These are phyloP conservation scores for Neonectria sp. DNA, from an alignment of 2,329 filamentous ascomycete genomes.

Conservation along the genomic window DNA sequence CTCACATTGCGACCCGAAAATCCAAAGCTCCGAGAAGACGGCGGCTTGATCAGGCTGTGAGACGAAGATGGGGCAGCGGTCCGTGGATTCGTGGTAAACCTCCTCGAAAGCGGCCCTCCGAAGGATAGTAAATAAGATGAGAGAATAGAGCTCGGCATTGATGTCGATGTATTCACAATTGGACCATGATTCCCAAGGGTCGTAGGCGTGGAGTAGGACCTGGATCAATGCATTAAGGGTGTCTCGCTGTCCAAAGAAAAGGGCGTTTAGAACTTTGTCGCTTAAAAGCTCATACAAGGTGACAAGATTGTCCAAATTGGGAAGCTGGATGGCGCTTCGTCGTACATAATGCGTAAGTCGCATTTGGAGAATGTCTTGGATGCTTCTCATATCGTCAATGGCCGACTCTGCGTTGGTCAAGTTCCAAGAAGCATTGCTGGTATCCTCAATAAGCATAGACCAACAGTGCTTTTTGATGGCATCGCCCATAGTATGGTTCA, in stretches of 20 bases:
- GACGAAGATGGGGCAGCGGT: slow-evolving; percentile 37
- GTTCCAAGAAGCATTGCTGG: slow-evolving; percentile 29
- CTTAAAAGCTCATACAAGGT: slow-evolving; percentile 12
- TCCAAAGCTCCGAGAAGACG: slow-evolving; percentile 40
- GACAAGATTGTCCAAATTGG: slow-evolving; percentile 28
- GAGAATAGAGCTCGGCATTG: slow-evolving; percentile 34
- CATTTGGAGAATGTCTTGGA: slow-evolving; percentile 19
- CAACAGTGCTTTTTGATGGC: slow-evolving; percentile 23
- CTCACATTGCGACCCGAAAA: slow-evolving; percentile 38
- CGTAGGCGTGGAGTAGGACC: slow-evolving; percentile 15
- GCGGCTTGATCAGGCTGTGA: slow-evolving; percentile 39
- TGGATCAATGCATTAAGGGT: slow-evolving; percentile 9
- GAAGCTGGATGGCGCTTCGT: slow-evolving; percentile 15
- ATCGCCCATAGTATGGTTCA: slow-evolving; percentile 11
- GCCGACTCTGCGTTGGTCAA: slow-evolving; percentile 13
- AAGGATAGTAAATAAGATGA: slow-evolving; percentile 32
- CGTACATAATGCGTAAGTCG: slow-evolving; percentile 22
- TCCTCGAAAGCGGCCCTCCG: slow-evolving; percentile 37
- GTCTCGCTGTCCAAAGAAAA: slow-evolving; percentile 30
- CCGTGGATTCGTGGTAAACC: slow-evolving; percentile 37
- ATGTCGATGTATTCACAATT: slow-evolving; percentile 27
- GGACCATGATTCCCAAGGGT: slow-evolving; percentile 17
- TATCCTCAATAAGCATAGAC: slow-evolving; percentile 25
- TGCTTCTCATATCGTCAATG: slow-evolving; percentile 21
- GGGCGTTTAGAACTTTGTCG: slow-evolving; percentile 13